Evolutionary conservation across 1,139 yeast species (phyloP), one percentile per base, ranked within the genome.

Genomic region (Kodamaea ohmeri): DNA sequence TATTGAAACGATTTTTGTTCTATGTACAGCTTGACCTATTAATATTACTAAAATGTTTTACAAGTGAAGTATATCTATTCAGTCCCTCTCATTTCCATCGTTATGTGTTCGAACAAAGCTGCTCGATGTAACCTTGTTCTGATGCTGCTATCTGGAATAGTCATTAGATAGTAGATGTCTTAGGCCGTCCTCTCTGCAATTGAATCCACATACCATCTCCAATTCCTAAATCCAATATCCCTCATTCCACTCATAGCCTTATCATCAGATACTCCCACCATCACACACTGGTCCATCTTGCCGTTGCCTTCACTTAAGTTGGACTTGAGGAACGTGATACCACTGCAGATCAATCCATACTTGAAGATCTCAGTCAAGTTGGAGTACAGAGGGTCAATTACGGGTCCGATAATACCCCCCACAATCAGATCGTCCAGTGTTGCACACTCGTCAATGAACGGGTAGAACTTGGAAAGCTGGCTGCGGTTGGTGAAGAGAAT

Each of bases 291-390:
- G 33, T 60, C 54, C 53, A 69, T 58, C 31, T 46, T 48, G 6
- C 45, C 43, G 9, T 53, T 51, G 6, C 52, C 55, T 25, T 62
- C 67, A 34, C 51, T 56, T 39, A 56, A 53, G 34, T 58, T 61
- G 11, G 70, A 55, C 41, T 75, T 76, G 42, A 77, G 63, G 46
- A 69, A 73, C 4, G 81, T 72, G 25, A 79, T 73, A 3, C 78
- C 83, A 42, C 83, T 73, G 46, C 83, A 76, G 6, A 79, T 71
- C 39, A 79, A 64, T 2, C 84, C 85, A 45, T 73, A 65, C 40
- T 71, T 73, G 54, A 78, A 74, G 4, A 77, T 76, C 37, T 75
- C 78, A 4, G 76, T 70, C 48, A 78, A 65, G 42, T 74, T 76
- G 17, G 76, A 67, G 53, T 77, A 78, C 43, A 69, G 67, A 15